A percentile compares a stretch with the other conserved stretches of the same genome.
phyloP scores from a whole-genome alignment of 2,329 filamentous ascomycete species.

The Fusarium neocosmosporiellum region DNA sequence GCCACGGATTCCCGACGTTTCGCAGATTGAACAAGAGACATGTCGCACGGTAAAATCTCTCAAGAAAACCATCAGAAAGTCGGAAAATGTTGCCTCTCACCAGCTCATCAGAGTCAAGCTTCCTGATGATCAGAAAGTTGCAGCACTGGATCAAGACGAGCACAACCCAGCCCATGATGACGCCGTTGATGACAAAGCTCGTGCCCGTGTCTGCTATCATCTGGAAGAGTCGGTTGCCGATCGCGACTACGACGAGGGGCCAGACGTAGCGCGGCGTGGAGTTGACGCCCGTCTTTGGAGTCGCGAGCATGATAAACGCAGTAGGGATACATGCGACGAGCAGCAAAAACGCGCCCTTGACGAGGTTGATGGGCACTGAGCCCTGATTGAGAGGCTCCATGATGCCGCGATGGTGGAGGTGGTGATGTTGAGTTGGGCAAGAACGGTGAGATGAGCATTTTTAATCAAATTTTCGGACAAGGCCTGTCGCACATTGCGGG shows the following conservation, averaged over 20 bases:
- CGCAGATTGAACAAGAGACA: background rate
- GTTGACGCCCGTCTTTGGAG: constrained; percentile 2
- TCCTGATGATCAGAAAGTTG: background rate
- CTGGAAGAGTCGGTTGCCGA: constrained; percentile 1
- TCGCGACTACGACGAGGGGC: background rate
- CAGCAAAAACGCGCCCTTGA: background rate
- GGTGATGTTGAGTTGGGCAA: background rate
- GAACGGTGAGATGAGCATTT: background rate
- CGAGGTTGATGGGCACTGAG: background rate
- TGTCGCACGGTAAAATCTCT: background rate
- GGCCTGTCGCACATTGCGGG: background rate
- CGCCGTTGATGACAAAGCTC: constrained; percentile 10
- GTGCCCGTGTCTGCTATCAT: background rate
- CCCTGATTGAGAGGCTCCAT: background rate
- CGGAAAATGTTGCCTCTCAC: background rate
- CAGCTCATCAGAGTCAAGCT: background rate
- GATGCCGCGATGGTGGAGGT: background rate
- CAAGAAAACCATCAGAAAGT: background rate
- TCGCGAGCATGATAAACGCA: background rate
- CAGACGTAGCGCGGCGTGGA: constrained; percentile 2
- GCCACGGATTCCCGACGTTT: background rate
- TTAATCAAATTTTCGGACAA: background rate
- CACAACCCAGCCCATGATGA: background rate
- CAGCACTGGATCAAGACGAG: background rate
- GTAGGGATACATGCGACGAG: background rate